Percentiles rank a stretch among this genome's conserved stretches.
Conservation (phyloP, 495 filamentous ascomycete genomes). For the Tuber magnatum region DNA sequence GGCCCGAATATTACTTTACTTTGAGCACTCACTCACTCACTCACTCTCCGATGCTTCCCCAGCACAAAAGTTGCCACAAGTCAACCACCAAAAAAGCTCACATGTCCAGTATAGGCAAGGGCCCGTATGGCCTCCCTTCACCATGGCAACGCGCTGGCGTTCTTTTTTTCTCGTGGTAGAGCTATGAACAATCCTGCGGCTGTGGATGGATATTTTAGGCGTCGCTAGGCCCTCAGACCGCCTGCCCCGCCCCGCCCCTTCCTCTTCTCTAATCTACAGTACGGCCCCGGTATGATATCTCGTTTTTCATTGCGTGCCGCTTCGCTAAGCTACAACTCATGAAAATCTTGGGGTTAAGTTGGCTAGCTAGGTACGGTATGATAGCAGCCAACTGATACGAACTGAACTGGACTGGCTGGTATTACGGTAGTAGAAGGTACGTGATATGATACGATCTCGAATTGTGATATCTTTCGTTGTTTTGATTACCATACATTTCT, state of each 20-base stretch:
- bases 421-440: neutral
- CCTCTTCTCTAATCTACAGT: neutral
- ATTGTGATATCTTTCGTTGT: neutral
- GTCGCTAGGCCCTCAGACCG: neutral
- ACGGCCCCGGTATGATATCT: neutral
- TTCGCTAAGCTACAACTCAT: neutral
- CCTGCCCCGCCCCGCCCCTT: neutral
- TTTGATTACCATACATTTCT: neutral
- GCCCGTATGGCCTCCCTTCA: neutral
- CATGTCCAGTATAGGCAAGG: neutral
- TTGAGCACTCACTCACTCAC: neutral
- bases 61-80: neutral
- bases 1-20: neutral
- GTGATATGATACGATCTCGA: neutral
- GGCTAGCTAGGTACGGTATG: neutral
- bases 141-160: neutral
- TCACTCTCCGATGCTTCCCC: neutral
- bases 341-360: neutral
- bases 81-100: neutral
- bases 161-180: neutral
- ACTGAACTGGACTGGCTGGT: neutral
- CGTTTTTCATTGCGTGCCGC: neutral
- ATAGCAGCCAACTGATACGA: neutral
- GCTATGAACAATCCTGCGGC: neutral
- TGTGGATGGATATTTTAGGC: neutral